Evolutionary conservation across 345 rosid genomes (phyloP), one percentile per base, ranked within the genome.

Genomic region (Leavenworthia alabamica): DNA sequence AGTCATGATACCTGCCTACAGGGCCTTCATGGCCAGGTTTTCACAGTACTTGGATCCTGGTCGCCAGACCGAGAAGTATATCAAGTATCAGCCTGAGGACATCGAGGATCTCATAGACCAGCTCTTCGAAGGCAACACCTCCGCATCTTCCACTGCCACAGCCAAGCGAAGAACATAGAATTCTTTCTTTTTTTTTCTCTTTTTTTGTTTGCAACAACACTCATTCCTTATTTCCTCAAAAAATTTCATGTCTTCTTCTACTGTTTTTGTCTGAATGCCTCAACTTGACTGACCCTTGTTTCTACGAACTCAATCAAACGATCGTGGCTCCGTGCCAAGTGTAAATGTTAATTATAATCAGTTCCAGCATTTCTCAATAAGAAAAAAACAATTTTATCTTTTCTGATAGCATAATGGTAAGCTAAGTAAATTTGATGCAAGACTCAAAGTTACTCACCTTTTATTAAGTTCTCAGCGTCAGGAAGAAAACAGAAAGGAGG

Each of bases 41-140:
- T 65, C 84, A 0, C 93, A 84, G 78, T 71, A 75, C 32, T 75
- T 92, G 35, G 82, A 80, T 48, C 82, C 95, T 0, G 98, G 97
- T 49, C 83, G 95, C 70, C 98, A 89, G 61, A 64, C 85, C 1
- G 93, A 86, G 77, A 89, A 89, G 88, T 92, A 92, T 62, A 47
- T 92, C 7, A 92, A 92, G 71, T 83, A 56, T 48, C 98, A 92
- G 73, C 75, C 95, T 12, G 98, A 92, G 35, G 98, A 92, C 42
- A 72, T 92, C n/a, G 93, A 89, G 83, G 82, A 73, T 33, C 81
- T 70, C 55, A 79, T 92, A 12, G 95, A 92, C 23, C 85, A 89
- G 68, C 73, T 89, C 20, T 89, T 92, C 14, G 96, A 89, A 14
- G 98, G 98, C 8, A 86, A 81, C 33, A 53, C 74, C 3, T 9